A percentile compares a stretch with the other conserved stretches of the same genome.
These are phyloP conservation scores for Didymella pinodella DNA, from an alignment of 2,329 filamentous ascomycete genomes.

Conservation along the genomic window DNA sequence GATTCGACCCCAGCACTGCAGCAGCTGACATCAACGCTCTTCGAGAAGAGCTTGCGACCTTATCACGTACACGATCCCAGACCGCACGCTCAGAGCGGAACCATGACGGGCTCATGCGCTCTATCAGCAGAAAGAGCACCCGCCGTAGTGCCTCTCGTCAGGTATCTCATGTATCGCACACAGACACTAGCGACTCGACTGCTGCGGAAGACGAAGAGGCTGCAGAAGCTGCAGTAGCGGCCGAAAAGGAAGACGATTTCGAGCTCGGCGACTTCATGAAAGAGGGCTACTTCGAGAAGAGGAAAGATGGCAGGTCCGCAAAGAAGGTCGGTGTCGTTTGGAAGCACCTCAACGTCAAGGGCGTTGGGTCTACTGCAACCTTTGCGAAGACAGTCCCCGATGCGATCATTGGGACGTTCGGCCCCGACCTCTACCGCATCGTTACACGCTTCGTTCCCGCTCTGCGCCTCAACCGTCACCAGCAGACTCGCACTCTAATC, in stretches of 20 bases:
- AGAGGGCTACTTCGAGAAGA: constrained; percentile 78
- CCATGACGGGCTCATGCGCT: constrained; percentile 34
- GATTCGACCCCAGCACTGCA: constrained; percentile 60
- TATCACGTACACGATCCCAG: constrained; percentile 56
- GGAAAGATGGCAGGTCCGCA: constrained; percentile 70
- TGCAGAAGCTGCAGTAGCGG: constrained; percentile 41
- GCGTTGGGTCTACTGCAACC: constrained; percentile 69
- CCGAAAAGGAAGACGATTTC: constrained; percentile 67
- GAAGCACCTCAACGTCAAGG: constrained; percentile 78
- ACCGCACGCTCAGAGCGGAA: constrained; percentile 33
- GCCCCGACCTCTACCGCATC: constrained; percentile 76
- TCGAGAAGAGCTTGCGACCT: constrained; percentile 61
- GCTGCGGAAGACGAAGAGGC: constrained; percentile 32
- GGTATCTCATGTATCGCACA: constrained; percentile 25
- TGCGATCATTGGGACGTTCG: constrained; percentile 79
- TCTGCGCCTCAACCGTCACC: constrained; percentile 58
- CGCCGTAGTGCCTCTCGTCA: constrained; percentile 24
- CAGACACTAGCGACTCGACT: constrained; percentile 17
- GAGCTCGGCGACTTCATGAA: constrained; percentile 74
- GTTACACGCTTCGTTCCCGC: constrained; percentile 63
- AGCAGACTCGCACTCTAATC: constrained; percentile 64
- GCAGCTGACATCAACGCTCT: constrained; percentile 68
- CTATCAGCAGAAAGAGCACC: constrained; percentile 41
- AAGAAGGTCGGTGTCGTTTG: constrained; percentile 83
- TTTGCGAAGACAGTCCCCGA: constrained; percentile 77